A percentile compares a stretch with the other conserved stretches of the same genome.
These are phyloP conservation scores for Capsicum rhomboideum DNA, from an alignment of 257 asterid species.

Conservation along the genomic window DNA sequence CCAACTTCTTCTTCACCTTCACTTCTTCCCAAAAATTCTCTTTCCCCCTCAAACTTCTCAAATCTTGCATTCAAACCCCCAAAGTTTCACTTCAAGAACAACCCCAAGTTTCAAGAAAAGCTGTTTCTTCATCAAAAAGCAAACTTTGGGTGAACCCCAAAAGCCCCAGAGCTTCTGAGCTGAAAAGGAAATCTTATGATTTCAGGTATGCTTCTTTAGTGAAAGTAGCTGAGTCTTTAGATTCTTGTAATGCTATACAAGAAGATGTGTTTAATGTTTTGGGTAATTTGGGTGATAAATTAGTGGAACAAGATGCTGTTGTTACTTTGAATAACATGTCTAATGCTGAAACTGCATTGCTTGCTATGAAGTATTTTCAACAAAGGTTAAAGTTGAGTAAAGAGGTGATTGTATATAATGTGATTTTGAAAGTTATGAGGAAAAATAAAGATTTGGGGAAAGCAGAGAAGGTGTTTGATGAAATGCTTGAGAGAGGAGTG, in stretches of 20 bases:
- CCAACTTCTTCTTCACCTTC: constrained; percentile 37
- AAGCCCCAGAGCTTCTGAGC: constrained; percentile 51
- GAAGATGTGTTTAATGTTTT: constrained; percentile 31
- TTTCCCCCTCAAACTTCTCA: constrained; percentile 25
- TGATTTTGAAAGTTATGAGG: constrained; percentile 67
- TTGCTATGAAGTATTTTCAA: constrained; percentile 51
- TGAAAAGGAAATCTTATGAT: constrained; percentile 39
- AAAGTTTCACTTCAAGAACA: constrained; percentile 35
- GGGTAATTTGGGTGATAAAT: constrained; percentile 27
- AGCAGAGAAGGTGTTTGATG: constrained; percentile 50
- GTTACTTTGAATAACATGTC: constrained; percentile 64
- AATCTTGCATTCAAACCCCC: constrained; percentile 6
- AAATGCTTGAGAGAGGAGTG: constrained; percentile 66
- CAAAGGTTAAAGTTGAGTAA: constrained; percentile 20
- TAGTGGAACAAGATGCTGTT: constrained; percentile 61
- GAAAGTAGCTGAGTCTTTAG: constrained; percentile 43
- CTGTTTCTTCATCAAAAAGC: constrained; percentile 31
- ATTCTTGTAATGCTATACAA: constrained; percentile 41
- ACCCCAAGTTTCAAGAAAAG: constrained; percentile 6
- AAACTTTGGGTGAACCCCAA: constrained; percentile 73
- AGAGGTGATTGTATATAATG: constrained; percentile 62
- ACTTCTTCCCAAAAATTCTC: constrained; percentile 13
- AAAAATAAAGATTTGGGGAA: constrained; percentile 51
- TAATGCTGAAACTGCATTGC: constrained; percentile 36
- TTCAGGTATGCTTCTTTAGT: constrained; percentile 56